These are phyloP conservation scores for Kwoniella sp. DNA, from an alignment of 768 basidiomycete species.

Conservation along the genomic window DNA sequence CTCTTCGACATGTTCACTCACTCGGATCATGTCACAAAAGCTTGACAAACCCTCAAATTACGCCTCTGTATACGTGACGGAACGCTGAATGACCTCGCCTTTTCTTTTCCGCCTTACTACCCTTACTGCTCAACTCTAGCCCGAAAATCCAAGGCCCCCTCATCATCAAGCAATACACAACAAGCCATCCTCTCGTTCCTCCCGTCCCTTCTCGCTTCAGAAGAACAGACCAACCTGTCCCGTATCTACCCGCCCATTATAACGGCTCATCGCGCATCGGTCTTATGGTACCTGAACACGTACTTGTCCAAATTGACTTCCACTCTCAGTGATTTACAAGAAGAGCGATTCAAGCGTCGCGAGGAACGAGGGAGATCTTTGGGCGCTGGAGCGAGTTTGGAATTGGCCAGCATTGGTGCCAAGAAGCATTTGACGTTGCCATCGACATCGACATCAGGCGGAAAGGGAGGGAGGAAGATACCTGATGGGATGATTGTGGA, in stretches of 20 bases:
- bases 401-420: slow-evolving; percentile 41
- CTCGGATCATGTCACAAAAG: too few species aligned
- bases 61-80: too few species aligned
- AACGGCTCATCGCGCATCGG: slow-evolving; percentile 87
- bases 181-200: slow-evolving; percentile 51
- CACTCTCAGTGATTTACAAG: slow-evolving; percentile 82
- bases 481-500: slow-evolving; percentile 13
- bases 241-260: slow-evolving; percentile 63
- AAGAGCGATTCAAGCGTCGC: slow-evolving; percentile 86
- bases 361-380: slow-evolving; percentile 79
- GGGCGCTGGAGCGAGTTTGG: slow-evolving; percentile 64
- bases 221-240: slow-evolving; percentile 49
- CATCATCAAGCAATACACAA: slow-evolving; percentile 28
- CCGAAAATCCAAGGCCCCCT: slow-evolving; percentile 20
- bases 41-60: too few species aligned
- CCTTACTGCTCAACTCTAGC: too few species aligned
- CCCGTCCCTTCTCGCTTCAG: slow-evolving; percentile 62
- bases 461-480: slow-evolving; percentile 4
- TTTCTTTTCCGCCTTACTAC: too few species aligned
- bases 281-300: slow-evolving; percentile 86
- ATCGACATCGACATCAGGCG: too few species aligned
- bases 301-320: slow-evolving; percentile 78
- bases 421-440: background rate
- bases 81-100: too few species aligned
- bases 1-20: too few species aligned